phyloP scores from a whole-genome alignment of 345 rosid genomes.

The Euphorbia tirucalli region DNA sequence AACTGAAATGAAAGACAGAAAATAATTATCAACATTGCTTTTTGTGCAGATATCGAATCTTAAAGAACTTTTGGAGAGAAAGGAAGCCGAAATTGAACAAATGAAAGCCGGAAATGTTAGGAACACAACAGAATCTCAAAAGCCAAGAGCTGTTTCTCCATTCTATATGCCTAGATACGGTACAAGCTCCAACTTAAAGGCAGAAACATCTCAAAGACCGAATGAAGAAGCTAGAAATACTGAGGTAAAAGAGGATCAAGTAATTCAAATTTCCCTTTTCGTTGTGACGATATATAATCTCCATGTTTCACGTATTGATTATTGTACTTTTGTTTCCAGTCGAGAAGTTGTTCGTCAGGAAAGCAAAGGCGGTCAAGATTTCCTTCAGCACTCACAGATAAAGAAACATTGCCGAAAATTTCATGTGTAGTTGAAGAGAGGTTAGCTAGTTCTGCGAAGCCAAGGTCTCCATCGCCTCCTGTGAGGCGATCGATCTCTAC shows the following conservation, averaged over 20 bases:
- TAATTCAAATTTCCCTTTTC: background rate
- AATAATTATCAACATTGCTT: background rate
- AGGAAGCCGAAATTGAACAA: conserved; percentile 83
- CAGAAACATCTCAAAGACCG: conserved; percentile 51
- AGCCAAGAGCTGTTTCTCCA: conserved; percentile 82
- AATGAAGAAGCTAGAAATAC: conserved; percentile 44
- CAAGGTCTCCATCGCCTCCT: conserved; percentile 78
- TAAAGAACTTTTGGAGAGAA: conserved; percentile 71
- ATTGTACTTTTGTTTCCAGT: conserved; percentile 40
- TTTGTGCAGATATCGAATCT: conserved; percentile 64
- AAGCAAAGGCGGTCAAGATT: conserved; percentile 78
- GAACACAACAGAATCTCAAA: conserved; percentile 55
- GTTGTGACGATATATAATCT: background rate
- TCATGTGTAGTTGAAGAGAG: conserved; percentile 51
- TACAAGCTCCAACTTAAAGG: conserved; percentile 37
- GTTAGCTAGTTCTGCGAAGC: conserved; percentile 32
- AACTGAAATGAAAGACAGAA: background rate
- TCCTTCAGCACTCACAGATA: conserved; percentile 61
- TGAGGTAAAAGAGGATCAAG: conserved; percentile 45
- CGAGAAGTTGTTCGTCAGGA: conserved; percentile 79
- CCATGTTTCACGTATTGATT: background rate
- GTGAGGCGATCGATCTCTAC: conserved; percentile 74
- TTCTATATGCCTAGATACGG: conserved; percentile 63
- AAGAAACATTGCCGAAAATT: conserved; percentile 50
- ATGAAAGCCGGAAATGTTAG: conserved; percentile 41